Evolutionary conservation across 1,284 basidiomycete genomes (phyloP).

Genomic region (Marasmius tenuissimus): DNA sequence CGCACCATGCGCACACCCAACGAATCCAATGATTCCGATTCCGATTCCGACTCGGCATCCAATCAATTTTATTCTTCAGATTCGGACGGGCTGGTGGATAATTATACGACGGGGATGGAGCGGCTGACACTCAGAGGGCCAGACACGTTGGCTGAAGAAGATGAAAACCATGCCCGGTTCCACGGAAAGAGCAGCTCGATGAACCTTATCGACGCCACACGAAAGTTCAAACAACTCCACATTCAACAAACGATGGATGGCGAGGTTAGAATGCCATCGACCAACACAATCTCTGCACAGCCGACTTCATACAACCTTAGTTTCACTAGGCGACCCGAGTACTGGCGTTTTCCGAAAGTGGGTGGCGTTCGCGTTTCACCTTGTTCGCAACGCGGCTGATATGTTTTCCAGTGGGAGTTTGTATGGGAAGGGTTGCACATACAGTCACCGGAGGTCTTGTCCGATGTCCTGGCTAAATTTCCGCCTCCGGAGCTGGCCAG

Average conservation of each 20-base stretch:
- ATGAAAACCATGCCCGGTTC: constrained; percentile 46
- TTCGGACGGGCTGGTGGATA: constrained; percentile 29
- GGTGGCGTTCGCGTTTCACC: constrained; percentile 12
- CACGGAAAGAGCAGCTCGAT: constrained; percentile 65
- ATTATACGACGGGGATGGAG: constrained; percentile 29
- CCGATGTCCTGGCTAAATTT: constrained; percentile 43
- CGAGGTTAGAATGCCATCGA: neutral
- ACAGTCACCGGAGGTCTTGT: constrained; percentile 34
- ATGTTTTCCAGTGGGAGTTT: constrained; percentile 54
- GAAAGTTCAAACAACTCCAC: constrained; percentile 52
- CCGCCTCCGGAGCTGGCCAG: constrained; percentile 58
- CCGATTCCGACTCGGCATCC: constrained; percentile 33
- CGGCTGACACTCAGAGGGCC: constrained; percentile 38
- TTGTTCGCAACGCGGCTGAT: constrained; percentile 2
- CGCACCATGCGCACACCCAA: neutral
- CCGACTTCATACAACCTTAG: neutral
- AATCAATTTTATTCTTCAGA: constrained; percentile 33
- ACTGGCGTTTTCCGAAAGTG: constrained; percentile 40
- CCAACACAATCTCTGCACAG: neutral
- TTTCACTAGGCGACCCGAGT: constrained; percentile 32
- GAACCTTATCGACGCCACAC: constrained; percentile 50
- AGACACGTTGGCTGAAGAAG: constrained; percentile 25
- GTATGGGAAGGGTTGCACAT: constrained; percentile 48
- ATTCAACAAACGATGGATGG: constrained; percentile 32
- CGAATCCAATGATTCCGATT: constrained; percentile 22